A percentile compares a stretch with the other conserved stretches of the same genome.
Evolutionary conservation across 345 rosid genomes (phyloP).

Genomic region (Moringa oleifera): DNA sequence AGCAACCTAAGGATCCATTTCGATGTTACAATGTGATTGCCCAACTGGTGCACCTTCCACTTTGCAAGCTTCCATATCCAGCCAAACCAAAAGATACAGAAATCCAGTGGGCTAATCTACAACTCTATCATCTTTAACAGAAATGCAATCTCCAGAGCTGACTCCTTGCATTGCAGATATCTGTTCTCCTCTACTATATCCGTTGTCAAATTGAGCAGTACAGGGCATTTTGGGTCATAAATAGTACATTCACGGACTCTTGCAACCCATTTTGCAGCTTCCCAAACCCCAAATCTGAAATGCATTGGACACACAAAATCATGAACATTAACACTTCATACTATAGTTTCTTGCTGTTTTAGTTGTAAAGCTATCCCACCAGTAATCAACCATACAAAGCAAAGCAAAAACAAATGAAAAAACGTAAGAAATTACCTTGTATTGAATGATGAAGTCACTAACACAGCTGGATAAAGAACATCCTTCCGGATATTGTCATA

Average conservation of each 20-base stretch:
- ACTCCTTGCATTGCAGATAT: slow-evolving; percentile 68
- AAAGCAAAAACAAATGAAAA: not conserved
- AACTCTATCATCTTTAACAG: slow-evolving; percentile 65
- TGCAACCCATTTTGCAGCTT: slow-evolving; percentile 89
- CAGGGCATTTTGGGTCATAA: slow-evolving; percentile 56
- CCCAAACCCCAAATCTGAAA: slow-evolving; percentile 91
- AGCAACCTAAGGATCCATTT: slow-evolving; percentile 4
- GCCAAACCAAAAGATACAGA: not conserved
- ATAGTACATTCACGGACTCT: slow-evolving; percentile 69
- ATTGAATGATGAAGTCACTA: slow-evolving; percentile 78
- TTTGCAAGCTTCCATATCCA: not conserved
- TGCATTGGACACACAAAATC: too few relatives aligned
- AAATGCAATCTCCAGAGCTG: slow-evolving; percentile 73
- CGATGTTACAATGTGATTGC: not conserved
- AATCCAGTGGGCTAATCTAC: slow-evolving; percentile 17
- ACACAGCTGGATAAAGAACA: slow-evolving; percentile 68
- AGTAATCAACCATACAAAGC: not conserved
- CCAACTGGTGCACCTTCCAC: not conserved
- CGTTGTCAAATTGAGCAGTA: slow-evolving; percentile 61
- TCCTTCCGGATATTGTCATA: slow-evolving; percentile 80
- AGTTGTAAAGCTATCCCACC: not conserved
- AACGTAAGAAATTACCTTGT: slow-evolving; percentile 41
- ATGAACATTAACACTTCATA: too few relatives aligned
- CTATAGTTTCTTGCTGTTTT: too few relatives aligned
- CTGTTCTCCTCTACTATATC: slow-evolving; percentile 90